Percentiles rank a stretch among this genome's conserved stretches.
phyloP scores from a whole-genome alignment of 202 grass and related monocot species.

The Dendrocalamus latiflorus region DNA sequence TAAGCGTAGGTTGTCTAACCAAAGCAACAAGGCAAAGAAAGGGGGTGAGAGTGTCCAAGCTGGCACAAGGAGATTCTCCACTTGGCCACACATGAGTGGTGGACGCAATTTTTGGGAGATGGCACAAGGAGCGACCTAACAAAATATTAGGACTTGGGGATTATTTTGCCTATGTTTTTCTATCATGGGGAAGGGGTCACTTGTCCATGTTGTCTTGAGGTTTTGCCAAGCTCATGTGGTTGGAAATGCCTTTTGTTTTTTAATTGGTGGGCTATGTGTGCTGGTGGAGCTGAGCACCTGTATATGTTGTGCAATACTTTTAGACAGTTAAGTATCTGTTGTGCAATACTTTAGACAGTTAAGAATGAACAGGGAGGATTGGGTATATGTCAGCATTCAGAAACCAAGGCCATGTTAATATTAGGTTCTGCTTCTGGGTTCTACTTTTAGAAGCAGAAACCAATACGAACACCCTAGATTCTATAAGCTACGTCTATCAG shows the following conservation, averaged over 20 bases:
- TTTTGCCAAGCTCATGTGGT: constrained; percentile 30
- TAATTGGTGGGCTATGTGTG: background rate
- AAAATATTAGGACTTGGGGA: background rate
- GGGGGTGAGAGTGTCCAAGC: constrained; percentile 27
- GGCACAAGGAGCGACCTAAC: background rate
- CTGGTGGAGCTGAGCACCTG: background rate
- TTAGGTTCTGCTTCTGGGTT: no score
- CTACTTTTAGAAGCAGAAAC: no score
- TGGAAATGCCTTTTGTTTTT: background rate
- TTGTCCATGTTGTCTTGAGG: constrained; percentile 16
- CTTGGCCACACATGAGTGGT: no score
- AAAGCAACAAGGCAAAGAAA: constrained; percentile 34
- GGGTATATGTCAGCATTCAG: constrained; percentile 1
- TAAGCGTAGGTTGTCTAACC: constrained; percentile 34
- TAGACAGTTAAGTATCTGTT: no score
- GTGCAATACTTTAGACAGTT: background rate
- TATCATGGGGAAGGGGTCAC: background rate
- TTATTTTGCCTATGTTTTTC: background rate
- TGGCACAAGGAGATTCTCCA: constrained; percentile 32
- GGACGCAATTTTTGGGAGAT: constrained; percentile 13
- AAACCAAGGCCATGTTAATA: no score
- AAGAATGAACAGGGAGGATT: background rate
- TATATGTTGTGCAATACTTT: no score
- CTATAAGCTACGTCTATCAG: no score
- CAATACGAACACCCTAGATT: no score